Evolutionary conservation across 768 basidiomycete species (phyloP), one percentile per base, ranked within the genome.

Genomic region (Epithele typhae): DNA sequence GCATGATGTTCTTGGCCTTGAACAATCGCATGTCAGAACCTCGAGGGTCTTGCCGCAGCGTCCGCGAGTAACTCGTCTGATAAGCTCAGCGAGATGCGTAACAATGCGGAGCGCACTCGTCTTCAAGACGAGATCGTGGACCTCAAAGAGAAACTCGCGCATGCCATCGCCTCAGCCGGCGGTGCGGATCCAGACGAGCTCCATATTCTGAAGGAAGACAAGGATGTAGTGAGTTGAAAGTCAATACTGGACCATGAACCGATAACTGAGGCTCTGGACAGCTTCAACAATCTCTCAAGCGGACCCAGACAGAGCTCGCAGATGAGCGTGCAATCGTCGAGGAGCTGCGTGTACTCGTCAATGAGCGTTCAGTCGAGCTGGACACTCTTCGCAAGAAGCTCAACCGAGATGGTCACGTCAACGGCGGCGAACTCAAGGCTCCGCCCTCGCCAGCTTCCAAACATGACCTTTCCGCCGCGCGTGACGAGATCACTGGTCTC

Each of bases 401-500:
- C n/a, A 77, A 82, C 52, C 79, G 81, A 34, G 84, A 87, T 34
- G 55, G 69, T 12, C 54, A 76, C 3, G 49, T 83, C 41, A 70
- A 71, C 44, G 76, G 70, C 49, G 65, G 50, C 19, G 74, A 54
- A 33, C 63, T 40, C 56, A 66, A 43, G 54, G 65, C 52, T 33
- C 60, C 49, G 8, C 34, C 57, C 3, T 46, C 50, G 9, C 52
- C 60, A 12, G 65, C 70, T 2, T 71, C 73, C 12, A 83, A 80
- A 57, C 66, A 78, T 18, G 83, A 86, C 53, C 59, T 69, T 5
- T 69, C 73, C 35, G 59, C 64, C 2, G 66, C 70, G 21, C 59
- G 63, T 15, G 84, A 88, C 46, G 90, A 93, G 65, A 81, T 92
- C 46, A 81, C 75, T 11, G 92, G 92, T 7, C 76, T 94, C 33